A percentile compares a stretch with the other conserved stretches of the same genome.
phyloP scores from a whole-genome alignment of 2,329 filamentous ascomycete species.

The Aspergillus sclerotialis region DNA sequence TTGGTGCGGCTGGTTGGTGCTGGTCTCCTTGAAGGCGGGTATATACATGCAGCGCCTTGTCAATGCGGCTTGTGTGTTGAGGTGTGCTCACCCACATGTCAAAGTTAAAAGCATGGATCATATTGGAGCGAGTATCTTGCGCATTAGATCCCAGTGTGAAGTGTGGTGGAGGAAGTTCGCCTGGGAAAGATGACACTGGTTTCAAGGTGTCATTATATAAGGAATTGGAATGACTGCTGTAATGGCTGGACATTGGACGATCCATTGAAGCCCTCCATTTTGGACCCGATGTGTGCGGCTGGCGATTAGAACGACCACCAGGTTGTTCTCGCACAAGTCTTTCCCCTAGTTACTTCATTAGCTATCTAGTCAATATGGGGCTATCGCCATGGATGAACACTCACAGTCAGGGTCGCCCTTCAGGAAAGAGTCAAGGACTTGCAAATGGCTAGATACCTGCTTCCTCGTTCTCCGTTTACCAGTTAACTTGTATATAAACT shows the following conservation, averaged over 20 bases:
- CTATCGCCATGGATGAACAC: constrained; percentile 12
- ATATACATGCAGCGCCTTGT: constrained; percentile 38
- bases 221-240: constrained; percentile 18
- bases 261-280: constrained; percentile 28
- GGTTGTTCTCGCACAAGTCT: constrained; percentile 32
- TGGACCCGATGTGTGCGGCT: constrained; percentile 24
- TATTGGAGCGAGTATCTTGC: constrained; percentile 21
- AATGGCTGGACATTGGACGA: constrained; percentile 23
- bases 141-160: constrained; percentile 27
- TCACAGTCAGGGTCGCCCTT: constrained; percentile 47
- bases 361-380: background rate
- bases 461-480: constrained; percentile 49
- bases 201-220: constrained; percentile 26
- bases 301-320: constrained; percentile 25
- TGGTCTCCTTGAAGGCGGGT: constrained; percentile 36
- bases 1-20: constrained; percentile 25
- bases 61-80: constrained; percentile 27
- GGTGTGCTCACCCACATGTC: constrained; percentile 40
- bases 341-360: constrained; percentile 23
- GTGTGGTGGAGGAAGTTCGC: constrained; percentile 27
- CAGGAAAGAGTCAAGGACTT: constrained; percentile 53
- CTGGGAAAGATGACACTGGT: constrained; percentile 24
- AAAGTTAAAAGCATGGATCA: constrained; percentile 33
- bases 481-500: constrained; percentile 50
- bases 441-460: constrained; percentile 58